Evolutionary conservation across 2,329 filamentous ascomycete genomes (phyloP), one percentile per base, ranked within the genome.

Genomic region (Pyrenochaeta sp.): DNA sequence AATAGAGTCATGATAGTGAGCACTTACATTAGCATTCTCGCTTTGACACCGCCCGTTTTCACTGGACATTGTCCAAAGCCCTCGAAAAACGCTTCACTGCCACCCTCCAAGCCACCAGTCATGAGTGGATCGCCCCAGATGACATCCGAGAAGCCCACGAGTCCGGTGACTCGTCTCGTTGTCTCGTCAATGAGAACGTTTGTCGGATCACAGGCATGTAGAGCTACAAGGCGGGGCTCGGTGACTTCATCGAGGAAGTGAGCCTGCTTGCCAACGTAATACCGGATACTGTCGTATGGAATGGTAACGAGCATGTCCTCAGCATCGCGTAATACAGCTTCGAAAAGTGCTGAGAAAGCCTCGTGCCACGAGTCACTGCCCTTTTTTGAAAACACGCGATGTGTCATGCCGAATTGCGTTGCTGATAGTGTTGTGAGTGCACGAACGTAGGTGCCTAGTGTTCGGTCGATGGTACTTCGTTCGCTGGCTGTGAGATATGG

Each of bases 241-340:
- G 74, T 82, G 22, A 87, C 79, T 55, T 82, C 77, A 27, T 86
- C 82, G 6, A 88, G 77, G 0, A 74, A 73, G 9, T 77, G 68
- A 1, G 78, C 76, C 36, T 84, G 76, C 30, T 78, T 78, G 45
- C 66, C 72, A n/a, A 85, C 58, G 52, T 83, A 79, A 56, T 82
- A 78, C 34, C 85, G 80, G 55, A 88, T 82, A 52, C 81, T 80
- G 9, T 82, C 79, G 64, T 87, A 87, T 0, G 85, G 85, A 6
- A 87, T 68, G 56, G 81, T 83, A 63, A 88, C 80, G 12, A 86
- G 81, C 72, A 84, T 83, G 56, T 88, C 85, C 67, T 88, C 86
- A 15, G 81, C 83, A 64, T 88, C 85, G 15, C 84, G 83, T 25
- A 88, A 74, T 8, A 82, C 74, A 10, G 79, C 75, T 67, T 87